These are phyloP conservation scores for Echeveria elegans DNA, from an alignment of 164 flowering plant species.

Conservation along the genomic window DNA sequence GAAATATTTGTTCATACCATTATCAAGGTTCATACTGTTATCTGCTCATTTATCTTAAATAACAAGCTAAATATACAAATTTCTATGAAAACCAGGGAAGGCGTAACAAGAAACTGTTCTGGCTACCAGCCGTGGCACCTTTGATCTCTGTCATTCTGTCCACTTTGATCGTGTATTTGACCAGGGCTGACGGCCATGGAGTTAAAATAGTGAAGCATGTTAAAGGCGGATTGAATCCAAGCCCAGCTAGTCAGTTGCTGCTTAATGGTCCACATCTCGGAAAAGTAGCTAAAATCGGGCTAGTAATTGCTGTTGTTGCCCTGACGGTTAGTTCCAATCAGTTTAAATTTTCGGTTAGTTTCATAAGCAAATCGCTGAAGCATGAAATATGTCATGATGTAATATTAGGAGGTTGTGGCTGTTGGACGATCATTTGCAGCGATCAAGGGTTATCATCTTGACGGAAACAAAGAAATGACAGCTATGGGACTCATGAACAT, in stretches of 20 bases:
- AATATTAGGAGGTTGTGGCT: slow-evolving; percentile 65
- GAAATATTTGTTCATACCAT: neutral
- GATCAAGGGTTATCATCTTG: slow-evolving; percentile 56
- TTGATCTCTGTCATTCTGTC: slow-evolving; percentile 49
- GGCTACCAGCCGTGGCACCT: slow-evolving; percentile 80
- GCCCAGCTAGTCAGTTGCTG: slow-evolving; percentile 39
- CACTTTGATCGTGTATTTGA: slow-evolving; percentile 40
- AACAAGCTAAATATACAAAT: neutral
- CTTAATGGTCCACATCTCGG: slow-evolving; percentile 32
- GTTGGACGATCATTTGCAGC: slow-evolving; percentile 77
- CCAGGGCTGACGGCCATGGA: slow-evolving; percentile 36
- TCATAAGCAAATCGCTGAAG: neutral
- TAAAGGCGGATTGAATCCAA: slow-evolving; percentile 42
- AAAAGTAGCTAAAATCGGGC: slow-evolving; percentile 43
- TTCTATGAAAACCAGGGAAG: slow-evolving; percentile 29
- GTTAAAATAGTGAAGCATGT: slow-evolving; percentile 37
- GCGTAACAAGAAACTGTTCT: slow-evolving; percentile 53
- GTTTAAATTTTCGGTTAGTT: neutral
- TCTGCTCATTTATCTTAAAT: neutral
- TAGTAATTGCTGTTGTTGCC: slow-evolving; percentile 49
- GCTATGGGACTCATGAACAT: slow-evolving; percentile 77
- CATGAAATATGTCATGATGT: neutral
- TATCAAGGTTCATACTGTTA: neutral
- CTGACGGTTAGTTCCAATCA: slow-evolving; percentile 41
- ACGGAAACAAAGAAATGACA: slow-evolving; percentile 88